A percentile compares a stretch with the other conserved stretches of the same genome.
Conservation (phyloP, 805 yeast species). For the Ogataea ganodermae region DNA sequence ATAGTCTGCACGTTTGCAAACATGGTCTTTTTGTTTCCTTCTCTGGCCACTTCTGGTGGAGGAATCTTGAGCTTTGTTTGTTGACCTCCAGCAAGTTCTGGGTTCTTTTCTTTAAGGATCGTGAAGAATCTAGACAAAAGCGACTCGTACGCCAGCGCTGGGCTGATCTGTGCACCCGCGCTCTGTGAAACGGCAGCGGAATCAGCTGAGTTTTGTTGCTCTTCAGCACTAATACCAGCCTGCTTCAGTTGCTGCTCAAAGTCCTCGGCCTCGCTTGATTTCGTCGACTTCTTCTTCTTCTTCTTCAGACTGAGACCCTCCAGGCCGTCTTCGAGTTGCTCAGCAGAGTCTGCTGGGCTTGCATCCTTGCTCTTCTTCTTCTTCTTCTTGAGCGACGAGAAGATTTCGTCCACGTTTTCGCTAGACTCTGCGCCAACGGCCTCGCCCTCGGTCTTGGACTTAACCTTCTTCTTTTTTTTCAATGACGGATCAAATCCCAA, state of each 20-base stretch:
- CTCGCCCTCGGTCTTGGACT: conserved; percentile 38
- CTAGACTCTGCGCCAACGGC: conserved; percentile 40
- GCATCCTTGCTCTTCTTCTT: conserved; percentile 67
- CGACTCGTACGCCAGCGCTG: conserved; percentile 69
- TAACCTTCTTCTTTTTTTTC: conserved; percentile 76
- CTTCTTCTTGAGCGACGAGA: conserved; percentile 82
- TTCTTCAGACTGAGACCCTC: conserved; percentile 72
- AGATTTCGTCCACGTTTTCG: conserved; percentile 57
- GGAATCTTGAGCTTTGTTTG: conserved; percentile 94
- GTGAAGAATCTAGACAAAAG: conserved; percentile 83
- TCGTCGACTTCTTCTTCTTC: conserved; percentile 74
- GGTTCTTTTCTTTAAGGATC: conserved; percentile 88
- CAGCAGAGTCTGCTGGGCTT: conserved; percentile 41
- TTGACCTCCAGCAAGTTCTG: conserved; percentile 97
- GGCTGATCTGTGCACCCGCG: conserved; percentile 39
- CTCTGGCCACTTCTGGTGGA: conserved; percentile 95
- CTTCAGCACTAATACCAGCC: conserved; percentile 75
- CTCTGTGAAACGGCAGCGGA: conserved; percentile 8
- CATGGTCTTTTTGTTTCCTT: conserved; percentile 94
- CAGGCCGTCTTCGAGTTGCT: conserved; percentile 57
- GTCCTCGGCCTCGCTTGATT: conserved; percentile 63
- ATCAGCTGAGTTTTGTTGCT: conserved; percentile 14
- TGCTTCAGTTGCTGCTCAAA: conserved; percentile 87
- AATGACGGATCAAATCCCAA: conserved; percentile 74
- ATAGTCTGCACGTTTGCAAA: conserved; percentile 96